Percentiles rank a stretch among this genome's conserved stretches.
Evolutionary conservation across 1,284 basidiomycete species (phyloP).

Genomic region (Megacollybia platyphylla): DNA sequence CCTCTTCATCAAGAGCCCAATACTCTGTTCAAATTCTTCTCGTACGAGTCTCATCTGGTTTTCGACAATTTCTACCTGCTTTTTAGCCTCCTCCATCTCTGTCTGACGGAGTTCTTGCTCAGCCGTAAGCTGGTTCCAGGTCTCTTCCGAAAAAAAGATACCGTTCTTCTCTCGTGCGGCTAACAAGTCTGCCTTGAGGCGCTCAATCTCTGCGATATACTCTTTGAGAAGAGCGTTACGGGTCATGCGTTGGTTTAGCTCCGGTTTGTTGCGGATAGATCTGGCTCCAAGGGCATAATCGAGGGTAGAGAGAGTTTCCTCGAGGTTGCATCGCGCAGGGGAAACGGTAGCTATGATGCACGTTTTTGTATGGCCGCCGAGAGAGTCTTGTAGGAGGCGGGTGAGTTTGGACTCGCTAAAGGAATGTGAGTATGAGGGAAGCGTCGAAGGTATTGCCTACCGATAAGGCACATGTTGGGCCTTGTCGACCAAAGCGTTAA

Average conservation of each 20-base stretch:
- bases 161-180: constrained; percentile 92
- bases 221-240: constrained; percentile 89
- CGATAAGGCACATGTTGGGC: constrained; percentile 90
- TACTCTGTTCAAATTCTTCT: constrained; percentile 86
- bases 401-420: constrained; percentile 85
- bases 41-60: constrained; percentile 69
- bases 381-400: constrained; percentile 93
- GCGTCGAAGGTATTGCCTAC: constrained; percentile 24
- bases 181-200: constrained; percentile 82
- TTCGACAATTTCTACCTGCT: constrained; percentile 74
- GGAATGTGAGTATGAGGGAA: neutral
- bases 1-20: constrained; percentile 59
- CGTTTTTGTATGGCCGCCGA: constrained; percentile 97
- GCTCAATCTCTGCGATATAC: constrained; percentile 91
- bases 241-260: constrained; percentile 91
- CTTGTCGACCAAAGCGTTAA: constrained; percentile 92
- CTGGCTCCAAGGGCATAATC: constrained; percentile 97
- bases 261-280: constrained; percentile 92
- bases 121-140: constrained; percentile 72
- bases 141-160: constrained; percentile 83
- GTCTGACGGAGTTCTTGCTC: constrained; percentile 69
- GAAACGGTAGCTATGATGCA: constrained; percentile 96
- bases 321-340: constrained; percentile 84
- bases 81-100: constrained; percentile 70
- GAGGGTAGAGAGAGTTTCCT: constrained; percentile 95